phyloP scores from a whole-genome alignment of 495 filamentous ascomycete species.

The Penicillium subrubescens region DNA sequence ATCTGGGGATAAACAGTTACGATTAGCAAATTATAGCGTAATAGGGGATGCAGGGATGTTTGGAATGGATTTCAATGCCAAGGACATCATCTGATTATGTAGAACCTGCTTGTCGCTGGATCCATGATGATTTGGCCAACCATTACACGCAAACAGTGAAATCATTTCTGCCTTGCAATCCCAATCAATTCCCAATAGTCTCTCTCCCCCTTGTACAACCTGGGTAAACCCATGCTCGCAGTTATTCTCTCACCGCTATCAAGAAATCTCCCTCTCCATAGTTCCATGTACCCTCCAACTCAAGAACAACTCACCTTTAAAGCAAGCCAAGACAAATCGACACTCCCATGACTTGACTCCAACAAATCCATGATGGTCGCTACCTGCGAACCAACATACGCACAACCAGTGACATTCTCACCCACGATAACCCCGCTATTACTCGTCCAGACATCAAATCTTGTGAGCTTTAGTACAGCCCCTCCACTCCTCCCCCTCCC shows the following conservation, averaged over 20 bases:
- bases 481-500: background rate
- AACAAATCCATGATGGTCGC: background rate
- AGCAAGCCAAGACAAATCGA: background rate
- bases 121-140: background rate
- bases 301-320: background rate
- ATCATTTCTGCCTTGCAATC: background rate
- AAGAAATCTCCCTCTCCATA: background rate
- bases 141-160: background rate
- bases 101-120: background rate
- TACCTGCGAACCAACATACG: background rate
- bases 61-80: background rate
- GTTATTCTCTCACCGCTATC: background rate
- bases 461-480: background rate
- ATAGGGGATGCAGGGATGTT: background rate
- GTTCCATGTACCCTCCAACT: background rate
- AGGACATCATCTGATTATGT: background rate
- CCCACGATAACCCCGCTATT: background rate
- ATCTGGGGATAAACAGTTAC: background rate
- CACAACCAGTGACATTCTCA: background rate
- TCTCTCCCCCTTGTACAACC: background rate
- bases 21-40: background rate
- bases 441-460: background rate
- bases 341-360: background rate
- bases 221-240: background rate
- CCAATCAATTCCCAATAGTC: background rate